A percentile compares a stretch with the other conserved stretches of the same genome.
Conservation (phyloP, 73 alveolate species). For the Breviolum minutum region DNA sequence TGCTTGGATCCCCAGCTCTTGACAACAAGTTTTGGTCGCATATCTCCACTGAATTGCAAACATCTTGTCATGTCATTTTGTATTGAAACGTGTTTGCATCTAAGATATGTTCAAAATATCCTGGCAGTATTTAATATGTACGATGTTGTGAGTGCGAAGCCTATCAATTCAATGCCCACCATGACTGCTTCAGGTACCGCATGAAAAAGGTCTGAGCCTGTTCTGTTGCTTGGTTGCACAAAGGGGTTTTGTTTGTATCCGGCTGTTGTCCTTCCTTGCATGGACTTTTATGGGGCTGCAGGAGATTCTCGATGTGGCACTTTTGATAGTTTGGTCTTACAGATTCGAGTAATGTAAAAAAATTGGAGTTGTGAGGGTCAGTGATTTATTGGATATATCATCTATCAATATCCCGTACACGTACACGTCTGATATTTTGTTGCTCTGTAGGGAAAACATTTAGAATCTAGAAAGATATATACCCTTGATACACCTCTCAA, state of each 20-base stretch:
- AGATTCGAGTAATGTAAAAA: no score
- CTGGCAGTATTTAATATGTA: no score
- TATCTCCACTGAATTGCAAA: no score
- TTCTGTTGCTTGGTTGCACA: conserved; percentile 30
- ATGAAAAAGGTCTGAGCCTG: conserved; percentile 72
- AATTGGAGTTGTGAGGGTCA: no score
- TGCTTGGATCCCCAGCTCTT: background rate
- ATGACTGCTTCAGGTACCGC: conserved; percentile 56
- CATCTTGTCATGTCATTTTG: no score
- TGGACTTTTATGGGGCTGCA: no score
- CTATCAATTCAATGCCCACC: background rate
- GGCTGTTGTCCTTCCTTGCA: background rate
- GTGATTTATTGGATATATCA: no score
- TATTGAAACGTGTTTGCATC: no score
- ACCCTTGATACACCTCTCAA: background rate
- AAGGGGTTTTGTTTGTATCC: background rate
- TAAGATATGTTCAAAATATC: no score
- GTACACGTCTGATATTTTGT: background rate
- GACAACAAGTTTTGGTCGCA: background rate
- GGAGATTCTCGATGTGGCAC: no score
- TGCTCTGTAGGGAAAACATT: background rate
- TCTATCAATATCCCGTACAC: no score
- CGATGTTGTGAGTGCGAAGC: background rate
- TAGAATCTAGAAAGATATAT: background rate
- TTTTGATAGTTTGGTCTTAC: no score